Evolutionary conservation across 2,329 filamentous ascomycete genomes (phyloP).

Genomic region (Trichoderma afroharzianum): DNA sequence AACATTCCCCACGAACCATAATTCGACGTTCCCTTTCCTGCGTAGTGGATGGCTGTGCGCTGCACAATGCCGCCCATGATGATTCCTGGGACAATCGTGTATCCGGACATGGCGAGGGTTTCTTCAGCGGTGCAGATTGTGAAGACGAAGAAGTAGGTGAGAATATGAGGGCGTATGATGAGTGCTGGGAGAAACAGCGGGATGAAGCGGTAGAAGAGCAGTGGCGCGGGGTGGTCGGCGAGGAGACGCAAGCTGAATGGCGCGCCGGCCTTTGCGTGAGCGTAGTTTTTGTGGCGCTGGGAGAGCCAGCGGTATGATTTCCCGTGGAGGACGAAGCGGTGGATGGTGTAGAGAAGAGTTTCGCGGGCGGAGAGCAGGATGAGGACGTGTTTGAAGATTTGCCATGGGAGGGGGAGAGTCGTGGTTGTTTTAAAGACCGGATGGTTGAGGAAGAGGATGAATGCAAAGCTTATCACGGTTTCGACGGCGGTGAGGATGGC

Average conservation of each 20-base stretch:
- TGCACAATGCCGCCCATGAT: slow-evolving; percentile 49
- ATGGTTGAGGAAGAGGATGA: slow-evolving; percentile 31
- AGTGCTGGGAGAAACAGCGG: slow-evolving; percentile 64
- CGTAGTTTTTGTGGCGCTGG: slow-evolving; percentile 41
- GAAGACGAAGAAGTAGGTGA: slow-evolving; percentile 67
- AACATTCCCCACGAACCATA: slow-evolving; percentile 60
- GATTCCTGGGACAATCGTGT: slow-evolving; percentile 55
- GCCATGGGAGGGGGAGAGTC: slow-evolving; percentile 51
- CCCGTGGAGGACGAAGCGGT: slow-evolving; percentile 67
- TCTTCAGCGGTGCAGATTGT: slow-evolving; percentile 63
- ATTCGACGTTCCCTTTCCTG: slow-evolving; percentile 53
- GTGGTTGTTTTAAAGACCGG: slow-evolving; percentile 48
- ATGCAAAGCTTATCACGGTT: slow-evolving; percentile 38
- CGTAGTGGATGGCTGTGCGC: slow-evolving; percentile 42
- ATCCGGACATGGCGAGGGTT: slow-evolving; percentile 64
- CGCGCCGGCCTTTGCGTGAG: slow-evolving; percentile 53
- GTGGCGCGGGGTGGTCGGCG: slow-evolving; percentile 65
- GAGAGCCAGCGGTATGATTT: slow-evolving; percentile 32
- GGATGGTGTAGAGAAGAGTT: slow-evolving; percentile 67
- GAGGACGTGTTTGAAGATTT: slow-evolving; percentile 47
- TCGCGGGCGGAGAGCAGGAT: slow-evolving; percentile 47
- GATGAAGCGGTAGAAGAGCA: slow-evolving; percentile 60
- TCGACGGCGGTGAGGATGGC: slow-evolving; percentile 42
- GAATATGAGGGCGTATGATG: slow-evolving; percentile 63
- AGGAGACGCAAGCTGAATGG: slow-evolving; percentile 60